Conservation (phyloP, 2,329 filamentous ascomycete genomes). For the Akanthomyces dipterigenus region DNA sequence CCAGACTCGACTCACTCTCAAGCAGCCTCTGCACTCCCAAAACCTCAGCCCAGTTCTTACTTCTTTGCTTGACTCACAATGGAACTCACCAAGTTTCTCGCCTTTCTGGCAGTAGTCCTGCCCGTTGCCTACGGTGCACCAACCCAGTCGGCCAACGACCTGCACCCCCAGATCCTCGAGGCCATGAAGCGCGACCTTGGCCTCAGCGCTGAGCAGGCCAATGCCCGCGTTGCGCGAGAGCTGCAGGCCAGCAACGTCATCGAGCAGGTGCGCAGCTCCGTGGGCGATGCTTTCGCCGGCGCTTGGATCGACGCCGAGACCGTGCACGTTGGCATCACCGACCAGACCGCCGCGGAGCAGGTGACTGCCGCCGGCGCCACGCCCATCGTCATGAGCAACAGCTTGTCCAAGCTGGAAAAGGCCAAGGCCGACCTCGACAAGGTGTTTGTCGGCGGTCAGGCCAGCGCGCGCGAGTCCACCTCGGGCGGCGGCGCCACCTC, state of each 20-base stretch:
- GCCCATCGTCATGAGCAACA: constrained; percentile 26
- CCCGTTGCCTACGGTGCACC: constrained; percentile 34
- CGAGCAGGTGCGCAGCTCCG: constrained; percentile 25
- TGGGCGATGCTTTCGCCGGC: constrained; percentile 30
- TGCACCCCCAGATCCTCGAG: constrained; percentile 34
- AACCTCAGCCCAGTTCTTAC: not conserved
- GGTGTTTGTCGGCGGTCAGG: constrained; percentile 27
- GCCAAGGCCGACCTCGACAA: constrained; percentile 36
- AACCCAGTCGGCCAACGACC: constrained; percentile 25
- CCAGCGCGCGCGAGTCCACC: constrained; percentile 20
- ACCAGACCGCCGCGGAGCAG: constrained; percentile 27
- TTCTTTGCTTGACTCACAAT: constrained; percentile 17
- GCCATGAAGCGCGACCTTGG: constrained; percentile 38
- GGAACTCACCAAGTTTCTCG: constrained; percentile 32
- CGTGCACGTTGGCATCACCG: constrained; percentile 31
- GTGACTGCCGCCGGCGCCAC: constrained; percentile 30
- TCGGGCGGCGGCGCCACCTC: constrained; percentile 14
- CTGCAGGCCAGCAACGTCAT: constrained; percentile 30
- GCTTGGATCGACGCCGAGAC: constrained; percentile 31
- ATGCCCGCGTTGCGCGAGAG: constrained; percentile 31
- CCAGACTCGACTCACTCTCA: not conserved
- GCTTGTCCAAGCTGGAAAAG: constrained; percentile 32
- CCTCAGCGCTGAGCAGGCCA: constrained; percentile 30
- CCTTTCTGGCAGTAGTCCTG: constrained; percentile 31
- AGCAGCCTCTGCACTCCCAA: not conserved